These are phyloP conservation scores for Yamadazyma akitaensis DNA, from an alignment of 805 yeast genomes.

Conservation along the genomic window DNA sequence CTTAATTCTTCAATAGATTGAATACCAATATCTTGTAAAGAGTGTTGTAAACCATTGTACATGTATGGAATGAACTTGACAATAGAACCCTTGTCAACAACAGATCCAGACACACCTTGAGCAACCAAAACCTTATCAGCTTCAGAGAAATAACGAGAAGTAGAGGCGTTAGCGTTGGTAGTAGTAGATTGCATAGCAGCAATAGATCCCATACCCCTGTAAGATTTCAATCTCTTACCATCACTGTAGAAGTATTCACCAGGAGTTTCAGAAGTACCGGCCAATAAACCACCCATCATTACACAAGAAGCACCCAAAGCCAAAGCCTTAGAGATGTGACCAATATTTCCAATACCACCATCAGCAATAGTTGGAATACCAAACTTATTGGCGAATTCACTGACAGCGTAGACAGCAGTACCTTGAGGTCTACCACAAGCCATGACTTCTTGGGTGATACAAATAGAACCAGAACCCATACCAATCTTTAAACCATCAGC, in stretches of 20 bases:
- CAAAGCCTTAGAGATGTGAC: constrained; percentile 95
- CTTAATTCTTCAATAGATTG: constrained; percentile 61
- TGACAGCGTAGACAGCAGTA: constrained; percentile 93
- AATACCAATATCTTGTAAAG: constrained; percentile 97
- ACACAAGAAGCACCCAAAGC: constrained; percentile 96
- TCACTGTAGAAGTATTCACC: constrained; percentile 98
- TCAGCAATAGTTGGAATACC: constrained; percentile 99
- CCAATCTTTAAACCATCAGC: constrained; percentile 98
- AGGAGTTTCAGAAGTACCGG: constrained; percentile 98
- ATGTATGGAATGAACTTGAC: constrained; percentile 92
- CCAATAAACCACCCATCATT: constrained; percentile 99
- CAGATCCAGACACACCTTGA: constrained; percentile 98
- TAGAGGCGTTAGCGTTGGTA: constrained; percentile 89
- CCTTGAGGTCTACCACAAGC: constrained; percentile 99
- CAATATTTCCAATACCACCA: constrained; percentile 98
- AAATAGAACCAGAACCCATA: constrained; percentile 99
- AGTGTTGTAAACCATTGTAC: constrained; percentile 94
- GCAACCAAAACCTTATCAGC: constrained; percentile 94
- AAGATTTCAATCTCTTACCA: constrained; percentile 94
- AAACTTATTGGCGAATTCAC: constrained; percentile 89
- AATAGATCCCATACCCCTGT: constrained; percentile 99
- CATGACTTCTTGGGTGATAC: constrained; percentile 99
- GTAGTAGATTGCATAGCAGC: constrained; percentile 97
- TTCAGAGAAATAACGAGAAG: constrained; percentile 97
- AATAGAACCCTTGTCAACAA: constrained; percentile 94